Evolutionary conservation across 106 monocot species (phyloP).

Genomic region (Dioscorea dumetorum): DNA sequence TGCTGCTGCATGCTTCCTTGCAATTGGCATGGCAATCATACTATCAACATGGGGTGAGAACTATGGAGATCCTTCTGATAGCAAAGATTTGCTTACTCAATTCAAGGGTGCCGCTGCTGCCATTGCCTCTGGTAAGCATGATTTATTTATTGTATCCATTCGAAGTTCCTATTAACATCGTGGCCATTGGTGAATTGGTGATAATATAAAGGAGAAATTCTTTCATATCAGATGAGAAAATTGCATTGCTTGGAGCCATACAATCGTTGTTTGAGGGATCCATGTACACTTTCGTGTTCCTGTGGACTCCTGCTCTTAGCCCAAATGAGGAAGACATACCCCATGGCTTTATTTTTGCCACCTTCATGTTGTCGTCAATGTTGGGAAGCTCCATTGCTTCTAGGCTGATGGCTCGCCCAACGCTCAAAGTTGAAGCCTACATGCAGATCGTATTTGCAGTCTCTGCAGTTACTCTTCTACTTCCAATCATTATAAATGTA

Average conservation of each 20-base stretch:
- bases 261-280: constrained; percentile 97
- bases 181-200: neutral
- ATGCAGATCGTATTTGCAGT: constrained; percentile 89
- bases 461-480: constrained; percentile 70
- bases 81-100: constrained; percentile 68
- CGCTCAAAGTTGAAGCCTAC: constrained; percentile 85
- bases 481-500: constrained; percentile 74
- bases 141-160: neutral
- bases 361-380: constrained; percentile 99
- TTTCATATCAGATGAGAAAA: constrained; percentile 77
- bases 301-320: constrained; percentile 97
- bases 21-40: constrained; percentile 92
- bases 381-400: constrained; percentile 95
- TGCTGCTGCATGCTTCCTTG: constrained; percentile 91
- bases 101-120: constrained; percentile 85
- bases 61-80: constrained; percentile 93
- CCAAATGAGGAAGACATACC: constrained; percentile 96
- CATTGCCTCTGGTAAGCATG: constrained; percentile 83
- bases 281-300: constrained; percentile 96
- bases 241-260: constrained; percentile 95
- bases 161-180: neutral
- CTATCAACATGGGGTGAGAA: constrained; percentile 90
- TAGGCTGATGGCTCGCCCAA: constrained; percentile 53
- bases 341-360: constrained; percentile 97
- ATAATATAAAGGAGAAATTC: constrained; percentile 1